Conservation (phyloP, 495 filamentous ascomycete species). For the Neurospora sp. region DNA sequence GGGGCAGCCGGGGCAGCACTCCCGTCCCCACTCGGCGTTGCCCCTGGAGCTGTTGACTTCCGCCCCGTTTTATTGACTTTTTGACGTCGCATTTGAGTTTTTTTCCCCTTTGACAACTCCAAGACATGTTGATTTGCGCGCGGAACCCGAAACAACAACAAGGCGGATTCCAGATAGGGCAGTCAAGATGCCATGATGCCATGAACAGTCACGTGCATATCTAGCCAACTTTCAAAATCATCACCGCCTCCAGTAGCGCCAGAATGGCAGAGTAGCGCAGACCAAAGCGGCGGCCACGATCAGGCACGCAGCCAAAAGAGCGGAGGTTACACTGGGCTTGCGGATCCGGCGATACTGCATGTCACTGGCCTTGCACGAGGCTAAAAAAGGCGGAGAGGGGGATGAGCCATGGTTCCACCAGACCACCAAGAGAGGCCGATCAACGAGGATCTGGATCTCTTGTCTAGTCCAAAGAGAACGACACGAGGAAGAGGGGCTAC, state of each 20-base stretch:
- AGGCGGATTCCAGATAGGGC: neutral
- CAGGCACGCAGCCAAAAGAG: neutral
- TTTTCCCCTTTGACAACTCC: neutral
- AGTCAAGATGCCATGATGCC: neutral
- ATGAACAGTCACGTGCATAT: neutral
- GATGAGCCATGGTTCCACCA: neutral
- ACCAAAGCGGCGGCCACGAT: neutral
- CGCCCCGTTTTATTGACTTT: neutral
- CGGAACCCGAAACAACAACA: neutral
- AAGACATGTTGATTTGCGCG: neutral
- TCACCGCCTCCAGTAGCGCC: neutral
- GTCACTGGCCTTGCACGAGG: neutral
- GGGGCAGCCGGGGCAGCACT: neutral
- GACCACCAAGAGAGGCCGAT: neutral
- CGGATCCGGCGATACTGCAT: neutral
- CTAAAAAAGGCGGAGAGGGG: neutral
- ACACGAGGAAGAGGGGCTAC: neutral
- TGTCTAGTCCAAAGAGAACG: neutral
- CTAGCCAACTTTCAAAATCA: neutral
- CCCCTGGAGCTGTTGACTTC: neutral
- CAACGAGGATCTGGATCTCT: neutral
- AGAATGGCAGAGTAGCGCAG: neutral
- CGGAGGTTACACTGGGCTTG: neutral
- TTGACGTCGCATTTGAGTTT: neutral
- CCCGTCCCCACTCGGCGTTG: neutral